These are phyloP conservation scores for Tubosaeta sp. DNA, from an alignment of 768 basidiomycete genomes.

Conservation along the genomic window DNA sequence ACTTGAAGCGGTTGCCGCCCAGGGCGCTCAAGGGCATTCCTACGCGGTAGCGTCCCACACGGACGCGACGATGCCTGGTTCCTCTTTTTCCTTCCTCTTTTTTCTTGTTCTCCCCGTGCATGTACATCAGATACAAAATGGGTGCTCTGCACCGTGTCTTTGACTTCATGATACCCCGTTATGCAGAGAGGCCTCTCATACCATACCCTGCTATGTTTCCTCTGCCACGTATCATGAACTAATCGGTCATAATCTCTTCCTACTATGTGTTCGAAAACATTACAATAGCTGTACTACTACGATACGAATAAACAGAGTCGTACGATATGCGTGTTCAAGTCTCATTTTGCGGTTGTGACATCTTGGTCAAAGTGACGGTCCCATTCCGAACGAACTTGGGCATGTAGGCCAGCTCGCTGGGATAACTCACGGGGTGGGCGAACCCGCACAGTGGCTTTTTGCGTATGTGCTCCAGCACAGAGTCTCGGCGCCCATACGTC, in stretches of 20 bases:
- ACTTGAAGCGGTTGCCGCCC: neutral
- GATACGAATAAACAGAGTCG: neutral
- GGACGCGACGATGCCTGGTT: neutral
- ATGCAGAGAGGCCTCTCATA: conserved; percentile 1
- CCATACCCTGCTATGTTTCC: conserved; percentile 2
- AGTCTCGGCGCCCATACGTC: conserved; percentile 15
- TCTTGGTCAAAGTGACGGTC: conserved; percentile 18
- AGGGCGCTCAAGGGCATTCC: conserved; percentile 4
- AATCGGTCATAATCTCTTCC: neutral
- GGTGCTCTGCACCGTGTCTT: conserved; percentile 3
- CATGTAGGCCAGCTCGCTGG: conserved; percentile 14
- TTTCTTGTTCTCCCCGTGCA: neutral
- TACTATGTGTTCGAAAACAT: conserved; percentile 2
- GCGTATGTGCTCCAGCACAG: conserved; percentile 7
- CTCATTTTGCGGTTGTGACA: conserved; percentile 2
- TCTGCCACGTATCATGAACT: conserved; percentile 6
- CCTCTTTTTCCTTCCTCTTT: neutral
- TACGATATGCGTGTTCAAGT: neutral
- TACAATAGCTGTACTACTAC: conserved; percentile 20
- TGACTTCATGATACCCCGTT: conserved; percentile 3
- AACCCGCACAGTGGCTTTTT: neutral
- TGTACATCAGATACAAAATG: neutral
- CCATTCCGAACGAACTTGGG: conserved; percentile 1
- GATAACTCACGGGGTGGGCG: conserved; percentile 5
- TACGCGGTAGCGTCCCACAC: neutral